Percentiles rank a stretch among this genome's conserved stretches.
Conservation (phyloP, 108 stramenopile genomes). For the Parmales sp. region DNA sequence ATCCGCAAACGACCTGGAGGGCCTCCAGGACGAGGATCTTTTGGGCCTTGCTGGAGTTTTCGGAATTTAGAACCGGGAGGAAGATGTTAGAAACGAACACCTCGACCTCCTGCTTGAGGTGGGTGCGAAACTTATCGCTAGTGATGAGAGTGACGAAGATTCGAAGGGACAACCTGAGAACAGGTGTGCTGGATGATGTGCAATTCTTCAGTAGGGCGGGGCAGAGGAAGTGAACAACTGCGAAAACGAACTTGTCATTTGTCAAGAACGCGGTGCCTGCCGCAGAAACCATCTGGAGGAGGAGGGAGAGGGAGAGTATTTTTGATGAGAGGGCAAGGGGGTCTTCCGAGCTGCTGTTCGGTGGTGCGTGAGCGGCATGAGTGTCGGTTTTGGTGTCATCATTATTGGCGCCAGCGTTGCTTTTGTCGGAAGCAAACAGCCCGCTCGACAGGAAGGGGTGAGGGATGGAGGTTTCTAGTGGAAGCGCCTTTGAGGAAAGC, state of each 20-base stretch:
- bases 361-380: not conserved
- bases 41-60: slow-evolving; percentile 86
- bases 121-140: slow-evolving; percentile 72
- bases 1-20: slow-evolving; percentile 68
- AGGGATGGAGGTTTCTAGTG: not conserved
- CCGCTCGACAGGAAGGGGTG: not conserved
- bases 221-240: slow-evolving; percentile 85
- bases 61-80: slow-evolving; percentile 82
- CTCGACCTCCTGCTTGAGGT: slow-evolving; percentile 89
- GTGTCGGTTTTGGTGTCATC: not conserved
- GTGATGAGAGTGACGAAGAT: slow-evolving; percentile 83
- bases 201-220: slow-evolving; percentile 88
- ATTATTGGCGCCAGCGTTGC: not conserved
- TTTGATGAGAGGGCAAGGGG: slow-evolving; percentile 76
- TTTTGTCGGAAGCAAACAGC: not conserved
- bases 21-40: slow-evolving; percentile 91
- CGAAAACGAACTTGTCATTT: slow-evolving; percentile 76
- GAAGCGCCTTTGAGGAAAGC: slow-evolving; percentile 68
- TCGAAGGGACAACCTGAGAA: slow-evolving; percentile 83
- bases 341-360: slow-evolving; percentile 31
- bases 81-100: slow-evolving; percentile 95
- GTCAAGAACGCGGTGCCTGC: slow-evolving; percentile 64
- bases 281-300: slow-evolving; percentile 72
- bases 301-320: slow-evolving; percentile 82
- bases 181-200: slow-evolving; percentile 76